Evolutionary conservation across 1,139 yeast genomes (phyloP), one percentile per base, ranked within the genome.

Genomic region (Geotrichum restrictum): DNA sequence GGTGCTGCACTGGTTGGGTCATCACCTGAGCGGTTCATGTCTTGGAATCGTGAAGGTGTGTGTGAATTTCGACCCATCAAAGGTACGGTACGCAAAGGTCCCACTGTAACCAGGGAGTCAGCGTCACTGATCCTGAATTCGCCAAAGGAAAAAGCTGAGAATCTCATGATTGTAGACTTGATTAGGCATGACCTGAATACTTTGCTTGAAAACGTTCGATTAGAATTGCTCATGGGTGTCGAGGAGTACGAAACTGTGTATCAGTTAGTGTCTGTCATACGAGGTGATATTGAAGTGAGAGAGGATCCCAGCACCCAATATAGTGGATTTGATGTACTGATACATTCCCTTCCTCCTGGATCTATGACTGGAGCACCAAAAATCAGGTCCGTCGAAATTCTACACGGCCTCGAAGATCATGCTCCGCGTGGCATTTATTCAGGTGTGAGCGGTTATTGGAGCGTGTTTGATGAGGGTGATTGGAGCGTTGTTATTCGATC

Each of bases 341-440:
- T 82, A 22, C 81, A 81, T 55, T 82, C 96, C 0, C 72, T 94
- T 36, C 98, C 99, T 1, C 97, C 99, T 0, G 99, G 99, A 0
- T 91, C 98, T 1, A 94, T 94, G 99, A 94, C 99, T 0, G 99
- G 99, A 2, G 98, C 99, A 0, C 99, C 99, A 1, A 94, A 94
- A 70, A 86, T 84, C 63, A 77, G 96, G 54, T 88, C 97, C 0
- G 96, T 93, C 2, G 94, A 91, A 66, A 69, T 94, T 13, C 74
- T 94, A 22, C 85, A 84, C 56, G 69, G 71, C 1, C 71, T 74
- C 54, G 88, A 73, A 63, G 65, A 57, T 27, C 64, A 59, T 64
- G 77, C 69, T 68, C 76, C 86, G 53, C 78, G 98, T 60, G 98
- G 98, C 0, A 71, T 91, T 3, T 94, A 94, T 66, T 87, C 96